These are phyloP conservation scores for Ogataea trehaloabstinens DNA, from an alignment of 805 yeast genomes.

Conservation along the genomic window DNA sequence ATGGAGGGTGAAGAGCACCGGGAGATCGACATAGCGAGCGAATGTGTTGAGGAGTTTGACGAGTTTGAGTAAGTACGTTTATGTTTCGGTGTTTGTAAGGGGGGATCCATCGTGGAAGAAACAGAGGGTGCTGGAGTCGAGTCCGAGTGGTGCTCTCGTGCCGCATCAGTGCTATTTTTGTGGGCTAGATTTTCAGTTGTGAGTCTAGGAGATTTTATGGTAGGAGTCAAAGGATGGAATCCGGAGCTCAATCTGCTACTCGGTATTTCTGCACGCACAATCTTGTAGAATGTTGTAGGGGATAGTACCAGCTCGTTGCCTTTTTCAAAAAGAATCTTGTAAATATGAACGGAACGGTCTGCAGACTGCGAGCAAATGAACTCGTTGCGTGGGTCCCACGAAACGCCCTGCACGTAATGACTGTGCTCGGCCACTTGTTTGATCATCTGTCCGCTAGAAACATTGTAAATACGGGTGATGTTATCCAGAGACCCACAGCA, in stretches of 20 bases:
- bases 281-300: slow-evolving; percentile 45
- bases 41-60: slow-evolving; percentile 33
- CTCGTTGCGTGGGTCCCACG: slow-evolving; percentile 88
- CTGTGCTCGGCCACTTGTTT: slow-evolving; percentile 67
- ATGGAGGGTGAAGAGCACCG: slow-evolving; percentile 28
- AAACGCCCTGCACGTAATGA: slow-evolving; percentile 93
- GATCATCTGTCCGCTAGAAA: slow-evolving; percentile 53
- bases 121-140: slow-evolving; percentile 8
- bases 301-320: slow-evolving; percentile 31
- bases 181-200: slow-evolving; percentile 22
- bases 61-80: slow-evolving; percentile 45
- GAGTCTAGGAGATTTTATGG: slow-evolving; percentile 7
- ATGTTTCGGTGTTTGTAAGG: slow-evolving; percentile 29
- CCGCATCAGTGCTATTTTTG: slow-evolving; percentile 11
- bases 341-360: slow-evolving; percentile 79
- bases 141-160: slow-evolving; percentile 1
- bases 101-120: slow-evolving; percentile 30
- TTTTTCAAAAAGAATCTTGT: slow-evolving; percentile 37
- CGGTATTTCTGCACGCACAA: slow-evolving; percentile 60
- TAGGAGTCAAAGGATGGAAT: slow-evolving; percentile 6
- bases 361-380: slow-evolving; percentile 86
- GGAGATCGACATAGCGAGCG: slow-evolving; percentile 25
- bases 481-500: slow-evolving; percentile 95
- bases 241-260: slow-evolving; percentile 16
- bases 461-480: slow-evolving; percentile 65